A percentile compares a stretch with the other conserved stretches of the same genome.
These are phyloP conservation scores for Phytopythium mirpurense DNA, from an alignment of 352 stramenopile genomes.

Conservation along the genomic window DNA sequence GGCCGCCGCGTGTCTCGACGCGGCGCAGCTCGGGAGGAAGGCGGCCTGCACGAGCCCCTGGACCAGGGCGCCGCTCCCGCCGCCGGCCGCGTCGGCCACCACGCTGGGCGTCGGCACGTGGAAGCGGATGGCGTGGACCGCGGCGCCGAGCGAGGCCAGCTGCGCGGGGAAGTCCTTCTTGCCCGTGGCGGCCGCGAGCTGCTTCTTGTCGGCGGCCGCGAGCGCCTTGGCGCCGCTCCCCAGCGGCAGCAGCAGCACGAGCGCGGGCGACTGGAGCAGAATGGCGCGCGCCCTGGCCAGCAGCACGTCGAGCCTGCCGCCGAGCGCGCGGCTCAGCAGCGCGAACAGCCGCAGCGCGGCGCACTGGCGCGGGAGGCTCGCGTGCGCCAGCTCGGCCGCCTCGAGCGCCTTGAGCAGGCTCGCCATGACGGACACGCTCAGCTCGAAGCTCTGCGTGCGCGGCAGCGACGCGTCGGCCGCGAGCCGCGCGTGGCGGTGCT, in stretches of 20 bases:
- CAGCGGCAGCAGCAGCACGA: not conserved
- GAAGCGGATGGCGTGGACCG: slow-evolving; percentile 58
- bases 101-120: slow-evolving; percentile 27
- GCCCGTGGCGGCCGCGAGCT: slow-evolving; percentile 19
- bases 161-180: slow-evolving; percentile 57
- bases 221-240: slow-evolving; percentile 1
- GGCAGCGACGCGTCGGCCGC: slow-evolving; percentile 3
- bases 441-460: slow-evolving; percentile 45
- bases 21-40: slow-evolving; percentile 38
- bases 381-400: slow-evolving; percentile 38
- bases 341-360: slow-evolving; percentile 56
- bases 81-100: not conserved
- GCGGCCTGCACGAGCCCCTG: slow-evolving; percentile 48
- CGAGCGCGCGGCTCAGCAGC: slow-evolving; percentile 45
- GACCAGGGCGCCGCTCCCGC: slow-evolving; percentile 21
- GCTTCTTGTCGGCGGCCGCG: slow-evolving; percentile 44
- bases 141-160: slow-evolving; percentile 38
- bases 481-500: slow-evolving; percentile 23
- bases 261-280: slow-evolving; percentile 1
- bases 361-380: slow-evolving; percentile 39
- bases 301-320: slow-evolving; percentile 34
- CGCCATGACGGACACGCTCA: slow-evolving; percentile 31
- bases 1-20: slow-evolving; percentile 58
- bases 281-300: slow-evolving; percentile 8
- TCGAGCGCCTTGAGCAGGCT: slow-evolving; percentile 47